Conservation (phyloP, 2,329 filamentous ascomycete genomes). For the Emergomyces pasteurianus region DNA sequence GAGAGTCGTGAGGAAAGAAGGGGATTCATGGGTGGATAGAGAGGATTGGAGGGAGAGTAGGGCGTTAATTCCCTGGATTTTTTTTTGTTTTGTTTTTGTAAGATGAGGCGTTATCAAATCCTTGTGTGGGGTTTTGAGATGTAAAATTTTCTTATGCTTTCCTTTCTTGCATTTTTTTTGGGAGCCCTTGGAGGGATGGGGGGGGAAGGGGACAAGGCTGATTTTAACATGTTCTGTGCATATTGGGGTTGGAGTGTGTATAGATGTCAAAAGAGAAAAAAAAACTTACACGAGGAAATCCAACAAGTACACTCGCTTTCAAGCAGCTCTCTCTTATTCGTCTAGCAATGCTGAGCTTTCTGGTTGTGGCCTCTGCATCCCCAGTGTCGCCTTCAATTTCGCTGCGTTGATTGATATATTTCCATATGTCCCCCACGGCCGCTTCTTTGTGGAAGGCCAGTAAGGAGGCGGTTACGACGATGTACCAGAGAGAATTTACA, state of each 20-base stretch:
- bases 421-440: slow-evolving; percentile 16
- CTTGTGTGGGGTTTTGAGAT: no score
- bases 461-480: slow-evolving; percentile 16
- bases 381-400: background rate
- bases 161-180: no score
- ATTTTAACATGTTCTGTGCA: no score
- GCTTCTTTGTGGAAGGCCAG: slow-evolving; percentile 17
- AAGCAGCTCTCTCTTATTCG: slow-evolving; percentile 18
- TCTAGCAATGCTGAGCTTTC: slow-evolving; percentile 12
- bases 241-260: no score
- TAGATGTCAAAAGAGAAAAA: background rate
- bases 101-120: background rate
- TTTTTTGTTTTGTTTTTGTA: background rate
- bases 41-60: slow-evolving; percentile 15
- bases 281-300: slow-evolving; percentile 17
- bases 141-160: no score
- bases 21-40: slow-evolving; percentile 9
- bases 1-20: slow-evolving; percentile 8
- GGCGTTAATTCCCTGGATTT: slow-evolving; percentile 9
- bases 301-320: slow-evolving; percentile 19
- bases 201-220: no score
- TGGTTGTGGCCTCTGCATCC: background rate
- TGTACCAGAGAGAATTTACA: slow-evolving; percentile 15
- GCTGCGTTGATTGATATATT: slow-evolving; percentile 10
- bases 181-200: no score